Percentiles rank a stretch among this genome's conserved stretches.
These are phyloP conservation scores for Aspergillus ibericus DNA, from an alignment of 2,329 filamentous ascomycete genomes.

Conservation along the genomic window DNA sequence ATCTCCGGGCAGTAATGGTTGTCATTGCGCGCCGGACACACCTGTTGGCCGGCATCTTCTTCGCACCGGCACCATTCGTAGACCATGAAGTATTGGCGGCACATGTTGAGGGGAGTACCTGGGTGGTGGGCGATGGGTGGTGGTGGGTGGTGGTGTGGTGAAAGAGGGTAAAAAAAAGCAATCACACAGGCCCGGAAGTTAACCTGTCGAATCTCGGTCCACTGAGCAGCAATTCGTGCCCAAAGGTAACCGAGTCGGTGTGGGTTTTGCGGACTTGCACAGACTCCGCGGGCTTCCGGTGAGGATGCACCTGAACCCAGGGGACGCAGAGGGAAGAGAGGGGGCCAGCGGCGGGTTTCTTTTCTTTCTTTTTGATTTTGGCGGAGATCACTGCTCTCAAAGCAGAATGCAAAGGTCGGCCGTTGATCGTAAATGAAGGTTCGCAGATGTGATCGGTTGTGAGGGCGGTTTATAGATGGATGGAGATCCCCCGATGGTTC, in stretches of 20 bases:
- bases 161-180: not conserved
- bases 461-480: not conserved
- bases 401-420: not conserved
- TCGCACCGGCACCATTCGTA: slow-evolving; percentile 43
- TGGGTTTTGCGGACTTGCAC: not conserved
- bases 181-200: not conserved
- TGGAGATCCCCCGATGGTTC: not conserved
- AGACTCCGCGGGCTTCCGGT: slow-evolving; percentile 22
- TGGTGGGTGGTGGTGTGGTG: not conserved
- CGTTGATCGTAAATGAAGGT: not conserved
- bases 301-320: not conserved
- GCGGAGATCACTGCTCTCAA: not conserved
- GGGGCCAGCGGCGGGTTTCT: not conserved
- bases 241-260: slow-evolving; percentile 6
- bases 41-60: slow-evolving; percentile 33
- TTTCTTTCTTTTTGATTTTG: not conserved
- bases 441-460: not conserved
- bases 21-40: slow-evolving; percentile 29
- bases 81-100: slow-evolving; percentile 38
- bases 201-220: not conserved
- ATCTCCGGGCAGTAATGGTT: slow-evolving; percentile 31
- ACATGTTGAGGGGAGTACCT: slow-evolving; percentile 26
- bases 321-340: not conserved
- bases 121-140: not conserved
- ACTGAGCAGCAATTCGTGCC: not conserved